Evolutionary conservation across 176 grass and related monocot species (phyloP).

Genomic region (Chloris gayana): DNA sequence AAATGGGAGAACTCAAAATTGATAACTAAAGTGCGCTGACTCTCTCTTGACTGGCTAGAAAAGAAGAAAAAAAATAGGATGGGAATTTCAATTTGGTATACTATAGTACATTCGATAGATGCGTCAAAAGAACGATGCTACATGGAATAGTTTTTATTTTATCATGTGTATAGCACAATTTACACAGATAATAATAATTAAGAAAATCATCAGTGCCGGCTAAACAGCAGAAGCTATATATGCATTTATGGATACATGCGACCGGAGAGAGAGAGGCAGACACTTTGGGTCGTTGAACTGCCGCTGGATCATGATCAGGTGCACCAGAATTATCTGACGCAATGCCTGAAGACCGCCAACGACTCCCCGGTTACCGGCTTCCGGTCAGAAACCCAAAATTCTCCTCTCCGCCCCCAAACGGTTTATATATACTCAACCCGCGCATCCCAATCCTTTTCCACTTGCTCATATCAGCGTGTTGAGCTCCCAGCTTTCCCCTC

Average conservation of each 20-base stretch:
- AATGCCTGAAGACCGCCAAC: slow-evolving; percentile 45
- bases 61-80: slow-evolving; percentile 8
- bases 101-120: neutral
- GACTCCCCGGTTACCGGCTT: slow-evolving; percentile 34
- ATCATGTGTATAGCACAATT: neutral
- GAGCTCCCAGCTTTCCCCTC: slow-evolving; percentile 33
- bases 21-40: neutral
- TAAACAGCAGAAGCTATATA: neutral
- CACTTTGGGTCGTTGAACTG: slow-evolving; percentile 42
- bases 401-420: slow-evolving; percentile 35
- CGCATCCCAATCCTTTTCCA: slow-evolving; percentile 46
- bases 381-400: slow-evolving; percentile 58
- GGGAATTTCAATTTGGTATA: slow-evolving; percentile 9
- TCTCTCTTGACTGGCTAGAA: neutral
- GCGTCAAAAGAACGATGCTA: neutral
- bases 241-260: neutral
- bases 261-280: neutral
- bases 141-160: slow-evolving; percentile 8
- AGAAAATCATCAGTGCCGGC: neutral
- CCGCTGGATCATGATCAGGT: slow-evolving; percentile 59
- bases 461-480: slow-evolving; percentile 19
- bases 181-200: neutral
- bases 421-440: slow-evolving; percentile 58
- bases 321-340: slow-evolving; percentile 57
- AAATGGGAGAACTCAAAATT: neutral